Base-by-base conservation (phyloP, 2,329 filamentous ascomycete genomes). In the Ceratocystis albifundus region DNA sequence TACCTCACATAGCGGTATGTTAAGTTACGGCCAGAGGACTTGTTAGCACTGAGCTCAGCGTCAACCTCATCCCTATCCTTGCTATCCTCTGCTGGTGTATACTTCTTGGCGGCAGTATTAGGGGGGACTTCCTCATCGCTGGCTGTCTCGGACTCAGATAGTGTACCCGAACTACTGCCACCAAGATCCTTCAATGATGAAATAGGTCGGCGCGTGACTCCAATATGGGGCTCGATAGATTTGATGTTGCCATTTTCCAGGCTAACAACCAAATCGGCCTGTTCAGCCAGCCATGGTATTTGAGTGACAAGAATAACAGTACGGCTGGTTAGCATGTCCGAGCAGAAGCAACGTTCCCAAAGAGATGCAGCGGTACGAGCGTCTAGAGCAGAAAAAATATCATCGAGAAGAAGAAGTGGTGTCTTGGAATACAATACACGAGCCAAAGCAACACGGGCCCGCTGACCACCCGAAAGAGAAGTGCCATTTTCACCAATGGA, bases 371-470 rank as follows among this genome's bases (percentile, higher is more conserved):
- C 79, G 0, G 83, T 85, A 69, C 83, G 82, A 20, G 82, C 78
- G 70, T 85, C 83, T 0, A 85, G 75, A 0, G 83, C 83, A 0
- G 82, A 82, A 69, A 85, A 83, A 2, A 84, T 77, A 67, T 85
- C 83, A 69, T 85, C 83, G 0, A 85, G 77, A 0, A 85, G 74
- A 25, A 85, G 74, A 1, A 84, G 75, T 1, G 80, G 75, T 0
- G 82, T 78, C 65, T 79, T 80, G 1, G 82, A 84, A 71, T 85
- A 85, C 1, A 85, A 71, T 5, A 82, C 80, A 66, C 83, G 76
- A 1, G 83, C 83, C 44, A 85, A 72, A 12, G 82, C 80, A 45
- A 84, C 80, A 4, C 82, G 77, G 36, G 81, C 81, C 69, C 82
- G 82, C 69, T 84, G 82, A 0, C 82, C 82, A 25, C 82, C 82